phyloP scores from a whole-genome alignment of 257 asterid genomes.

The Eustoma russellianum region DNA sequence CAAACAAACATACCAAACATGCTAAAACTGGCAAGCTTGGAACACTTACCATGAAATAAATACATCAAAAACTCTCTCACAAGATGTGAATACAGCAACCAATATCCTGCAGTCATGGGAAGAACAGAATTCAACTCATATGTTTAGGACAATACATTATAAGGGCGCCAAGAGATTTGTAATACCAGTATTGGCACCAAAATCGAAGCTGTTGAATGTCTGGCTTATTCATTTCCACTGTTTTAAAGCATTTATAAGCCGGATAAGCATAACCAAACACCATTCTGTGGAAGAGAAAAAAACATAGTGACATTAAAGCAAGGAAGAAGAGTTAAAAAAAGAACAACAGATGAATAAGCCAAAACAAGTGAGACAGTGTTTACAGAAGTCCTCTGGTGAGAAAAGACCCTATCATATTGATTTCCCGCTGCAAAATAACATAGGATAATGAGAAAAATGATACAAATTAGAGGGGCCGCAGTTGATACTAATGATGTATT shows the following conservation, averaged over 20 bases:
- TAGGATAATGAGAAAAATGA: slow-evolving; percentile 15
- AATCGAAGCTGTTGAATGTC: slow-evolving; percentile 79
- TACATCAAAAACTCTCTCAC: slow-evolving; percentile 82
- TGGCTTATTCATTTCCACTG: slow-evolving; percentile 86
- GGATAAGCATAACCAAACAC: slow-evolving; percentile 89
- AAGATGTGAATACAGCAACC: slow-evolving; percentile 75
- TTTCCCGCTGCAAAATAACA: slow-evolving; percentile 26
- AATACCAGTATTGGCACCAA: slow-evolving; percentile 97
- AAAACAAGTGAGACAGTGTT: too few relatives aligned
- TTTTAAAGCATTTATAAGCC: slow-evolving; percentile 79
- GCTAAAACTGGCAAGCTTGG: background rate
- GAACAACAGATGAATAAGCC: slow-evolving; percentile 19
- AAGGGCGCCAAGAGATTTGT: background rate
- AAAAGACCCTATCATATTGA: slow-evolving; percentile 84
- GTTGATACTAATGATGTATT: too few relatives aligned
- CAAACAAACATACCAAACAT: background rate
- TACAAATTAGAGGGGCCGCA: too few relatives aligned
- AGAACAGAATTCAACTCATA: slow-evolving; percentile 1
- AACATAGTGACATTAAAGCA: slow-evolving; percentile 7
- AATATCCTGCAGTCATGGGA: slow-evolving; percentile 60
- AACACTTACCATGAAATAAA: slow-evolving; percentile 74
- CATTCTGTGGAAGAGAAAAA: slow-evolving; percentile 42
- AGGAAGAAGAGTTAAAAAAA: slow-evolving; percentile 6
- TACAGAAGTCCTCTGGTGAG: slow-evolving; percentile 77
- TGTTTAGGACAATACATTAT: slow-evolving; percentile 7